Conservation (phyloP, 495 filamentous ascomycete genomes). For the Lophiostoma macrostomum region DNA sequence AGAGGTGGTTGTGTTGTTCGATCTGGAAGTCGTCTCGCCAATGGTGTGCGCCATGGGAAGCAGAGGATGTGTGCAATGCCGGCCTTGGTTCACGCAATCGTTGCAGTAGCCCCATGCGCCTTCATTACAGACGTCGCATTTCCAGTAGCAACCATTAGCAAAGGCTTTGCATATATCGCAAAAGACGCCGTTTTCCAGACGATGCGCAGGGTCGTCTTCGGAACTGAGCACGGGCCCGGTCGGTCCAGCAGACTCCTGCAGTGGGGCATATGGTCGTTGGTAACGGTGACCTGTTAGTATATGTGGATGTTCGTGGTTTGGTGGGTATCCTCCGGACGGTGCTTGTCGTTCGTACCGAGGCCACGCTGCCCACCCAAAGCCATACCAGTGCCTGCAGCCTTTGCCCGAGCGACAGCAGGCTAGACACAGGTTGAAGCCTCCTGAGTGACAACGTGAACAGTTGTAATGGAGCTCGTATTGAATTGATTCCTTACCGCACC, state of each 20-base stretch:
- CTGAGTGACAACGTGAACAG: conserved; percentile 65
- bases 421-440: conserved; percentile 71
- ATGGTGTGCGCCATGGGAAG: conserved; percentile 58
- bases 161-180: conserved; percentile 70
- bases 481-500: conserved; percentile 64
- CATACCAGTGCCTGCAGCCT: conserved; percentile 76
- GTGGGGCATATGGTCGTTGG: conserved; percentile 49
- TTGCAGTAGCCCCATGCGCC: conserved; percentile 92
- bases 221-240: conserved; percentile 44
- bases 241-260: background rate
- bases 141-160: conserved; percentile 78
- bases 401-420: conserved; percentile 70
- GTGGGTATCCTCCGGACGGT: conserved; percentile 46
- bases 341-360: conserved; percentile 51
- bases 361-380: conserved; percentile 65
- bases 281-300: conserved; percentile 66
- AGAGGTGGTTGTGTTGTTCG: conserved; percentile 31
- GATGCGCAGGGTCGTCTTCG: conserved; percentile 60
- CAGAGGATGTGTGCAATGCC: conserved; percentile 72
- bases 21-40: conserved; percentile 22
- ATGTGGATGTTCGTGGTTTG: conserved; percentile 54
- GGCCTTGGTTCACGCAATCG: conserved; percentile 71
- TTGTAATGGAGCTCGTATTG: conserved; percentile 80
- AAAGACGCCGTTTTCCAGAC: conserved; percentile 78
- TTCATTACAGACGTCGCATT: conserved; percentile 77